These are phyloP conservation scores for Schizosaccharomyces osmophilus DNA, from an alignment of 805 yeast genomes.

Conservation along the genomic window DNA sequence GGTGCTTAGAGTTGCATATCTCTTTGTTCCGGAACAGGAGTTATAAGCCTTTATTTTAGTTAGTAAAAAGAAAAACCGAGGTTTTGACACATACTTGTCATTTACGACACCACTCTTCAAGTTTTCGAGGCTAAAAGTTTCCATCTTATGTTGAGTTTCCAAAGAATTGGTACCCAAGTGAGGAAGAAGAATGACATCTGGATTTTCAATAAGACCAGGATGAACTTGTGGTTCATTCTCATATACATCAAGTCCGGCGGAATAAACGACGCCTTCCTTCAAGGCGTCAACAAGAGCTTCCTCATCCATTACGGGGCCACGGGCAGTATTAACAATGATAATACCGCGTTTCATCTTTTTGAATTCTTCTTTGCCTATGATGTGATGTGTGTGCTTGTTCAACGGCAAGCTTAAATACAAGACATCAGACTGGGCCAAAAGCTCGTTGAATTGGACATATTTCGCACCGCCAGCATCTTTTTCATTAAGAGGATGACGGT, in stretches of 20 bases:
- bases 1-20: too few species aligned
- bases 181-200: slow-evolving; percentile 44
- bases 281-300: slow-evolving; percentile 26
- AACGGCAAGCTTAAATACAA: slow-evolving; percentile 57
- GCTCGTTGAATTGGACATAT: slow-evolving; percentile 47
- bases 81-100: slow-evolving; percentile 26
- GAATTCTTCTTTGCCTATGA: slow-evolving; percentile 35
- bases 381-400: slow-evolving; percentile 44
- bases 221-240: slow-evolving; percentile 38
- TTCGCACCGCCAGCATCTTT: slow-evolving; percentile 48
- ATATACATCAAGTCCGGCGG: slow-evolving; percentile 41
- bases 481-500: slow-evolving; percentile 31
- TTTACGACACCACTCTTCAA: slow-evolving; percentile 29
- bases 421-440: slow-evolving; percentile 39
- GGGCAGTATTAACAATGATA: slow-evolving; percentile 57
- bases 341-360: slow-evolving; percentile 56
- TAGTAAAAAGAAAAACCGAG: slow-evolving; percentile 10
- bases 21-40: background rate
- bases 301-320: slow-evolving; percentile 61
- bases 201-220: slow-evolving; percentile 25
- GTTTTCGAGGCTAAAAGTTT: slow-evolving; percentile 49
- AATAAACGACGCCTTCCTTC: slow-evolving; percentile 27
- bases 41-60: background rate
- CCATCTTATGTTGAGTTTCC: slow-evolving; percentile 63
- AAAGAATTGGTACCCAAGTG: slow-evolving; percentile 69